Conservation (phyloP, 768 basidiomycete species). For the Boletus speciosus region DNA sequence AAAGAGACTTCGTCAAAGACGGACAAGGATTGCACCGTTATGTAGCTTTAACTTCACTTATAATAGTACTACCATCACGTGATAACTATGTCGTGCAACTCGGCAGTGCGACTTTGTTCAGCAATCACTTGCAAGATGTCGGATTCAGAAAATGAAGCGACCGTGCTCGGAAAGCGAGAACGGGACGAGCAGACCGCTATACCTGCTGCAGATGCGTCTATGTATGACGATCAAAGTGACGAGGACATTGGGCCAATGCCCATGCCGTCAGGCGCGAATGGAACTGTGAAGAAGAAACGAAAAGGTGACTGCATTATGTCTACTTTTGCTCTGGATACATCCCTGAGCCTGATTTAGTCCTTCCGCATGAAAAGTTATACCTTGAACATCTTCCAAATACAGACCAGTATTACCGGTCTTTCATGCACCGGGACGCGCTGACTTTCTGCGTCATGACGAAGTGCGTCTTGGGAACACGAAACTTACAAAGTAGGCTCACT, state of each 20-base stretch:
- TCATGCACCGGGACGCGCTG: constrained; percentile 94
- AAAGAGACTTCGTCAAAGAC: constrained; percentile 24
- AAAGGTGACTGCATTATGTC: constrained; percentile 55
- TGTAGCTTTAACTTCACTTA: constrained; percentile 37
- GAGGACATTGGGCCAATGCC: constrained; percentile 92
- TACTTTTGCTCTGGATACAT: neutral
- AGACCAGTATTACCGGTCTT: constrained; percentile 94
- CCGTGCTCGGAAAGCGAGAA: constrained; percentile 63
- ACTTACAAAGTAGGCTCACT: constrained; percentile 3
- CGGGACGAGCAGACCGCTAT: constrained; percentile 33
- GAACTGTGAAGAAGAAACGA: constrained; percentile 66
- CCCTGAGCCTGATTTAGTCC: constrained; percentile 47
- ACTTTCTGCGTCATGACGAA: constrained; percentile 88
- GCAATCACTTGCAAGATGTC: constrained; percentile 33
- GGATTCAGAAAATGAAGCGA: constrained; percentile 45
- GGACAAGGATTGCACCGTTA: constrained; percentile 52
- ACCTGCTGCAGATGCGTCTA: constrained; percentile 17
- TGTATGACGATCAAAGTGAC: constrained; percentile 50
- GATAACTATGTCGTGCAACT: neutral
- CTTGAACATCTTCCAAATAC: constrained; percentile 88
- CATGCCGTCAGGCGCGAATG: constrained; percentile 42
- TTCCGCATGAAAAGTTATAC: constrained; percentile 91
- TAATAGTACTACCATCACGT: constrained; percentile 2
- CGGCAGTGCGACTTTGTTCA: neutral
- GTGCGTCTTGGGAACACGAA: constrained; percentile 40